Percentiles rank a stretch among this genome's conserved stretches.
Conservation (phyloP, 106 monocot species). For the Xerophyta viscosa region DNA sequence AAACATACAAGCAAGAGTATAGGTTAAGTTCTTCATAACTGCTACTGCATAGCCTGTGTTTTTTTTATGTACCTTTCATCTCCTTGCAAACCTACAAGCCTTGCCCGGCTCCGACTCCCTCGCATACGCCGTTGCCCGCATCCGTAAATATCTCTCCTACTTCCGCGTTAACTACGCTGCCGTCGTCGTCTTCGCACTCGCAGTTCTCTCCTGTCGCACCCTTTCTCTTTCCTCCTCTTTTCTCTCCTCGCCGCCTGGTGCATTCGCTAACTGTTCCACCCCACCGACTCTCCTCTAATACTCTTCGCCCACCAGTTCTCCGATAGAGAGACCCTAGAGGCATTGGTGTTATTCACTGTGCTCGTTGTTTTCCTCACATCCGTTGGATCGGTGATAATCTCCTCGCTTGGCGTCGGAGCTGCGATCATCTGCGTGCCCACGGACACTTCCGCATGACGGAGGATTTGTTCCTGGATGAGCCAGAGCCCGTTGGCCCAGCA, state of each 20-base stretch:
- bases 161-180: slow-evolving; percentile 43
- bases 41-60: no score
- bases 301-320: slow-evolving; percentile 42
- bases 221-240: slow-evolving; percentile 35
- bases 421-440: slow-evolving; percentile 26
- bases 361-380: slow-evolving; percentile 40
- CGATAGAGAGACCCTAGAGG: slow-evolving; percentile 27
- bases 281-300: slow-evolving; percentile 30
- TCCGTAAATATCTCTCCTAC: slow-evolving; percentile 39
- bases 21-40: no score
- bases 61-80: no score
- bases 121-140: slow-evolving; percentile 27
- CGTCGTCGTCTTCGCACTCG: slow-evolving; percentile 28
- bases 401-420: slow-evolving; percentile 22
- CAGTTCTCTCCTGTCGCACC: slow-evolving; percentile 44
- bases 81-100: slow-evolving; percentile 38
- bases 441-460: slow-evolving; percentile 35
- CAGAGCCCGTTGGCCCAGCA: slow-evolving; percentile 17
- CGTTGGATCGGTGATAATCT: slow-evolving; percentile 36
- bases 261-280: slow-evolving; percentile 45
- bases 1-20: no score
- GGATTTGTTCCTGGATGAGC: slow-evolving; percentile 43
- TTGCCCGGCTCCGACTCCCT: slow-evolving; percentile 36
- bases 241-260: slow-evolving; percentile 39
- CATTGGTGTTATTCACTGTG: slow-evolving; percentile 24